phyloP scores from a whole-genome alignment of 768 basidiomycete genomes.

The Boletus sp. region DNA sequence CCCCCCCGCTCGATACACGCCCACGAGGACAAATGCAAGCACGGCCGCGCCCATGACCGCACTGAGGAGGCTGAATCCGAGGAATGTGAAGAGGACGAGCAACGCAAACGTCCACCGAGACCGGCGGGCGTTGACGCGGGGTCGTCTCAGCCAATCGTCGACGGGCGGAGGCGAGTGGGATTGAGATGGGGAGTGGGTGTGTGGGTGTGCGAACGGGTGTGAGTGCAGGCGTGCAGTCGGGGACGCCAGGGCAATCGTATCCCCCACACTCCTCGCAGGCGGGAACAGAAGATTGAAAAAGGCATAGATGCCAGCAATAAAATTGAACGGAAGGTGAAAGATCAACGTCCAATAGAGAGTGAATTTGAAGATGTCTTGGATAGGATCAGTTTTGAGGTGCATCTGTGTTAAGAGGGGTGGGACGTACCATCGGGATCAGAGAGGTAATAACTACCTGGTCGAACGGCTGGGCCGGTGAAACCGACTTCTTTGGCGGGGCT shows the following conservation, averaged over 20 bases:
- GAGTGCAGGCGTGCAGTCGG: neutral
- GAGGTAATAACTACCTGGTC: slow-evolving; percentile 36
- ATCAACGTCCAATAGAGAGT: slow-evolving; percentile 49
- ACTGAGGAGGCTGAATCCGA: slow-evolving; percentile 32
- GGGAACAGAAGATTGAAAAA: slow-evolving; percentile 42
- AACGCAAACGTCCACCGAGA: slow-evolving; percentile 39
- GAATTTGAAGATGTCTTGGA: slow-evolving; percentile 41
- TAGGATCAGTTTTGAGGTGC: neutral
- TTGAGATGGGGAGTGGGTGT: neutral
- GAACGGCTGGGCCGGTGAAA: slow-evolving; percentile 22
- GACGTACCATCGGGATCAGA: slow-evolving; percentile 30
- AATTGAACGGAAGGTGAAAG: slow-evolving; percentile 41
- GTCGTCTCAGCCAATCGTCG: slow-evolving; percentile 14
- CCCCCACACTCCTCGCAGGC: slow-evolving; percentile 20
- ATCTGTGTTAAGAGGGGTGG: no score
- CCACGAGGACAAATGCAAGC: slow-evolving; percentile 37
- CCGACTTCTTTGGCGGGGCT: slow-evolving; percentile 35
- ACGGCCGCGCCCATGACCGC: slow-evolving; percentile 40
- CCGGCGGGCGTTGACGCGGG: slow-evolving; percentile 31
- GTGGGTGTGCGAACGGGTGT: neutral
- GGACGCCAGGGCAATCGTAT: slow-evolving; percentile 2
- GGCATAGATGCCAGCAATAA: slow-evolving; percentile 39
- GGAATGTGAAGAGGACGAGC: slow-evolving; percentile 38
- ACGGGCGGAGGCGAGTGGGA: neutral
- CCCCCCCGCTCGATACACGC: slow-evolving; percentile 35